phyloP scores from a whole-genome alignment of 2,329 filamentous ascomycete genomes.

The Amphichorda felina region DNA sequence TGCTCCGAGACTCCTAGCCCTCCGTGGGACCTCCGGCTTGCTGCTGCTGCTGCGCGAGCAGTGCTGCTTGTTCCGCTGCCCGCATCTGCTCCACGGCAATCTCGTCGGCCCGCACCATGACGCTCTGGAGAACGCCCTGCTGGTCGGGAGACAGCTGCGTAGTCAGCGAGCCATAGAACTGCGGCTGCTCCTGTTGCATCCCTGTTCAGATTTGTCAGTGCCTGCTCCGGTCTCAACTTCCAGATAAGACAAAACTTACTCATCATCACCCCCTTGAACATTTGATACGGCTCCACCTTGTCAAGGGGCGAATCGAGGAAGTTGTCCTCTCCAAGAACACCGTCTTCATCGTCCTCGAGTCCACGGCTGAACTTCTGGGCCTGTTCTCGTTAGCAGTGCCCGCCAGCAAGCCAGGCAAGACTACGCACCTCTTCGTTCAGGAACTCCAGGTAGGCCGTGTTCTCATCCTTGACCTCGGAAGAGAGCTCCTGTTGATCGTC shows the following conservation, averaged over 20 bases:
- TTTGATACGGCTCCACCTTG: slow-evolving; percentile 84
- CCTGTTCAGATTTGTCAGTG: slow-evolving; percentile 31
- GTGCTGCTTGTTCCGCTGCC: slow-evolving; percentile 1
- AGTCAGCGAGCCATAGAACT: slow-evolving; percentile 73
- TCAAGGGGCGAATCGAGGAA: slow-evolving; percentile 90
- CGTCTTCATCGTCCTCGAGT: slow-evolving; percentile 56
- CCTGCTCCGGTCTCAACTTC: not conserved
- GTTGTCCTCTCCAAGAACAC: slow-evolving; percentile 87
- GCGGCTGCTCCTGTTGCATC: slow-evolving; percentile 82
- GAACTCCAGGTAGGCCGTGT: slow-evolving; percentile 90
- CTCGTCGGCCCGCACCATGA: slow-evolving; percentile 52
- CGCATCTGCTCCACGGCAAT: slow-evolving; percentile 15
- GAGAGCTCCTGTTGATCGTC: slow-evolving; percentile 50
- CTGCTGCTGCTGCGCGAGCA: not conserved
- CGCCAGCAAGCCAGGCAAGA: not conserved
- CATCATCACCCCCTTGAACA: slow-evolving; percentile 73
- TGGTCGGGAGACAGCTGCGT: slow-evolving; percentile 71
- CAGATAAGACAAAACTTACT: slow-evolving; percentile 45
- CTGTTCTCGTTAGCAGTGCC: slow-evolving; percentile 27
- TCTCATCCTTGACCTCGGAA: slow-evolving; percentile 72
- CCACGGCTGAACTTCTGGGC: slow-evolving; percentile 73
- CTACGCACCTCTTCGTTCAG: slow-evolving; percentile 69
- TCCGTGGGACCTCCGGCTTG: not conserved
- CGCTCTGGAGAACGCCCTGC: slow-evolving; percentile 66
- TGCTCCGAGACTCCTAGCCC: no score